Conservation (phyloP, 805 yeast genomes). For the Spathaspora passalidarum region DNA sequence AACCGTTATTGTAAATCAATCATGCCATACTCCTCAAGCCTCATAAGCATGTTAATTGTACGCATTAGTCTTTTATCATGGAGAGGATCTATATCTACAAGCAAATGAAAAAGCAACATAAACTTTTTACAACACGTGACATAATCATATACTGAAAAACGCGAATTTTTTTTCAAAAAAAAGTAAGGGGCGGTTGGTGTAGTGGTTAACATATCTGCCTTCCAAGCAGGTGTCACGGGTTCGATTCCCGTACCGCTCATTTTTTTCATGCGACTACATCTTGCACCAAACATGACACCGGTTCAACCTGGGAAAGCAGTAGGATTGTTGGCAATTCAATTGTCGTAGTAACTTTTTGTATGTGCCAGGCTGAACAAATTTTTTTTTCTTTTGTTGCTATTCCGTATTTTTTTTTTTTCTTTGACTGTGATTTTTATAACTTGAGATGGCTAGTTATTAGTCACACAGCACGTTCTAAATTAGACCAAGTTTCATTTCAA, state of each 20-base stretch:
- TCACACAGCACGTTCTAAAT: background rate
- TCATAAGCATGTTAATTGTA: no score
- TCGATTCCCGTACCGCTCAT: conserved; percentile 89
- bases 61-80: no score
- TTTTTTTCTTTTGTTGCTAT: background rate
- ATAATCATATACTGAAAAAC: no score
- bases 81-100: no score
- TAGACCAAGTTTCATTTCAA: no score
- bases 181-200: conserved; percentile 72
- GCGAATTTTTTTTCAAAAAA: no score
- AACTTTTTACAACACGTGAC: no score
- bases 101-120: no score
- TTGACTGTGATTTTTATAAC: background rate
- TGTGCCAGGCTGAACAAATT: background rate
- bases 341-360: no score
- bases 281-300: background rate
- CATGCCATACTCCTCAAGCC: no score
- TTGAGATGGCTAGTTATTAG: background rate
- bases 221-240: conserved; percentile 94
- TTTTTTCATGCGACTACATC: conserved; percentile 11
- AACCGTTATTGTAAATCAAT: no score
- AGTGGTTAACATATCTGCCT: conserved; percentile 91
- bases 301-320: background rate
- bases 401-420: background rate
- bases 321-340: no score